Percentiles rank a stretch among this genome's conserved stretches.
Evolutionary conservation across 331 rosid species (phyloP).

Genomic region (Saraca asoca): DNA sequence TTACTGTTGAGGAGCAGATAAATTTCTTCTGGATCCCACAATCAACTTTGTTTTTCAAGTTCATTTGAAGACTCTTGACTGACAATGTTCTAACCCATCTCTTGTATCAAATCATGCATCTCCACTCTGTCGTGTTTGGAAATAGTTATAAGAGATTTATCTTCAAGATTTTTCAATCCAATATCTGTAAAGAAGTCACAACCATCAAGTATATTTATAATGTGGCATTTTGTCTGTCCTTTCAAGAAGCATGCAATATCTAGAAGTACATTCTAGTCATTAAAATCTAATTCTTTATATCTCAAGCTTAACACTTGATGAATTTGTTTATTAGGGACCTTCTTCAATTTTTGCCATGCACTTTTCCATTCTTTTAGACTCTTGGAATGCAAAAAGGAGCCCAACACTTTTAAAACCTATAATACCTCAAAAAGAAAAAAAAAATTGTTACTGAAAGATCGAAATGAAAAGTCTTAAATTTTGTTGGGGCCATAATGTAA

Average conservation of each 20-base stretch:
- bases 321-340: not conserved
- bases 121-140: not conserved
- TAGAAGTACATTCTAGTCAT: conserved; percentile 26
- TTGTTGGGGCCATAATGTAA: too few species aligned
- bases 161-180: conserved; percentile 15
- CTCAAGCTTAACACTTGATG: conserved; percentile 28
- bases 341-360: too few species aligned
- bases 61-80: not conserved
- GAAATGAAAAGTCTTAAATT: too few species aligned
- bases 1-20: not conserved
- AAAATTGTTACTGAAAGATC: too few species aligned
- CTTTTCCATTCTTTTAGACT: too few species aligned
- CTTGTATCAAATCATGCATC: conserved; percentile 38
- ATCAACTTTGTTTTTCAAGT: conserved; percentile 10
- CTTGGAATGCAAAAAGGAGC: too few species aligned
- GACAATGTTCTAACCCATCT: conserved; percentile 27
- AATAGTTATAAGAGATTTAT: not conserved
- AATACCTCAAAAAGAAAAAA: too few species aligned
- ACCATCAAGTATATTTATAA: not conserved
- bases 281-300: conserved; percentile 33
- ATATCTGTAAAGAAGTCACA: conserved; percentile 3
- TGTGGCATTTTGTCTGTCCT: not conserved
- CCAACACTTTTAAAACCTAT: too few species aligned
- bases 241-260: conserved; percentile 39
- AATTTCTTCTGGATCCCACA: not conserved